phyloP scores from a whole-genome alignment of 2,329 filamentous ascomycete species.

The Trichoderma koningiopsis region DNA sequence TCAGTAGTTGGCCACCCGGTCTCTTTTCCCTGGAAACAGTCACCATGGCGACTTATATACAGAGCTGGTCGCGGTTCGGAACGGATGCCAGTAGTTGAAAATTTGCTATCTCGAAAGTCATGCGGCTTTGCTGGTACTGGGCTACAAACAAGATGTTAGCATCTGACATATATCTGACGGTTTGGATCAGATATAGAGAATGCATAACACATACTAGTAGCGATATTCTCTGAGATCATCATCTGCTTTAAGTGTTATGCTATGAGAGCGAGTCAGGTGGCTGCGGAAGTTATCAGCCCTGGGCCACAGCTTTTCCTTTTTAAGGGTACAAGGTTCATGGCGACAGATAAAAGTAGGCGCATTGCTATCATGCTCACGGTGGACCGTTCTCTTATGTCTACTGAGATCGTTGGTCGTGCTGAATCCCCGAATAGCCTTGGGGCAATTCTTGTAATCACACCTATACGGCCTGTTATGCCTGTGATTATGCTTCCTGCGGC shows the following conservation, averaged over 20 bases:
- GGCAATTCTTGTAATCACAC: conserved; percentile 62
- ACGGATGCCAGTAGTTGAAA: conserved; percentile 28
- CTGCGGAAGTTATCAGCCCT: conserved; percentile 84
- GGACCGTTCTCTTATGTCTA: conserved; percentile 75
- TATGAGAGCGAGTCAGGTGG: conserved; percentile 73
- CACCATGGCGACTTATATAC: conserved; percentile 33
- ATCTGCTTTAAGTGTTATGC: conserved; percentile 39
- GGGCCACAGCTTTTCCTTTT: conserved; percentile 68
- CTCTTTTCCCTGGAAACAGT: conserved; percentile 33
- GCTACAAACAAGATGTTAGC: neutral
- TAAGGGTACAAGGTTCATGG: conserved; percentile 32
- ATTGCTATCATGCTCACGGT: conserved; percentile 50
- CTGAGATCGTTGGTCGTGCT: conserved; percentile 78
- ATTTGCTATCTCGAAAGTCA: conserved; percentile 31
- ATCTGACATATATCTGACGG: neutral
- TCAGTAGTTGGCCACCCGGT: conserved; percentile 80
- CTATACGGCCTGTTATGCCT: conserved; percentile 69
- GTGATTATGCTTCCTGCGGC: conserved; percentile 69
- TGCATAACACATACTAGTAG: conserved; percentile 27
- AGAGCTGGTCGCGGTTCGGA: conserved; percentile 26
- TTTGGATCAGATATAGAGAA: neutral
- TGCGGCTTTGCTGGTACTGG: neutral
- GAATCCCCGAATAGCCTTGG: conserved; percentile 61
- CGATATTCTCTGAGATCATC: conserved; percentile 44
- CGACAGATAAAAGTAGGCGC: conserved; percentile 34